Base-by-base conservation (phyloP, 768 basidiomycete species). In the Boletus sp. region DNA sequence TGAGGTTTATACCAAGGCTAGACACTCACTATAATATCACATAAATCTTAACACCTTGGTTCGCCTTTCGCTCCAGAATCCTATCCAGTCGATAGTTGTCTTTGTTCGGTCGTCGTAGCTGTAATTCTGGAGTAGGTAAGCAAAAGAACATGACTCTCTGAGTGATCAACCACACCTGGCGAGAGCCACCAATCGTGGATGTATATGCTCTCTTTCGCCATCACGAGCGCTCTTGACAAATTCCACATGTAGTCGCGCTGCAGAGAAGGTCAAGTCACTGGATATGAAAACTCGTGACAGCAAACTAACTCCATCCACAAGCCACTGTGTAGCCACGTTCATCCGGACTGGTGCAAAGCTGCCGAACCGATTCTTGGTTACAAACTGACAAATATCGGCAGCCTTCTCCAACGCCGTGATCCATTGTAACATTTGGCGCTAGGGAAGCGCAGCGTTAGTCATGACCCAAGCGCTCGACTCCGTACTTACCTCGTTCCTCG, bases 171-270 rank as follows among this genome's bases (percentile, higher is more conserved):
- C 64, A 50, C 65, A 90, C 90, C 87, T 4, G 92, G 93, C 25
- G 92, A 92, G 23, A 94, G 75, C 97, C 96, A 98, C 96, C 96
- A 98, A 71, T 96, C 96, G 66, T 98, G 97, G 35, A 98, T 97
- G 67, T 93, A 95, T 51, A 97, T 93, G 42, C 74, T 79, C 63
- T 93, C 87, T 67, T 86, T 87, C 1, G 96, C 96, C 61, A 97
- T 79, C 25, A 90, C 77, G 44, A 99, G 87, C 0, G 96, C 96
- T 38, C 92, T 82, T 23, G 91, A 92, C 23, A 99, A 74, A 65
- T 95, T 96, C 97, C 96, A 99, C 73, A 93, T 96, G 67, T 99
- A 99, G 69, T 99, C 96, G 11, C 96, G 85, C 90, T 95, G 55
- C 15, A 29, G n/a, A 55, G 48, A 49, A 58, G 14, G 49, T 35